Conservation (phyloP, 768 basidiomycete species). For the Kwoniella bestiolae region DNA sequence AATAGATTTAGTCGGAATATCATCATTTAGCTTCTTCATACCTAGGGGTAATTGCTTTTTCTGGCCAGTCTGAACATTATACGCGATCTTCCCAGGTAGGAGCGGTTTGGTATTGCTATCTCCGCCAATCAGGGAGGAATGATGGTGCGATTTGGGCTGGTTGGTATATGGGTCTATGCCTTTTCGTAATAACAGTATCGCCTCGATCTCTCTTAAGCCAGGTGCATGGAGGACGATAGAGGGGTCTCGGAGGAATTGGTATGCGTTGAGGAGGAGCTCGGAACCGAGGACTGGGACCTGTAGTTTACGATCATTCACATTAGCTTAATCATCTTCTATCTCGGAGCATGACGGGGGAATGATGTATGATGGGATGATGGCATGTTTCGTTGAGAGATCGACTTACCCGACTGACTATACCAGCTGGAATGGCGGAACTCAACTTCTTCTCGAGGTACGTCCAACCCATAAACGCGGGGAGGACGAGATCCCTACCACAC, state of each 20-base stretch:
- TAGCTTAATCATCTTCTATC: too few species aligned
- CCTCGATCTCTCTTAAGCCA: slow-evolving; percentile 25
- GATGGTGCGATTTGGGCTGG: slow-evolving; percentile 2
- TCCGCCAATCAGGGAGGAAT: not conserved
- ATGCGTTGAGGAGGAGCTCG: slow-evolving; percentile 17
- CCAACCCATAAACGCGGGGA: slow-evolving; percentile 26
- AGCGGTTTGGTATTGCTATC: not conserved
- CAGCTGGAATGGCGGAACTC: slow-evolving; percentile 25
- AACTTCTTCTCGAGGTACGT: slow-evolving; percentile 26
- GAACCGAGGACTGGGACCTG: slow-evolving; percentile 26
- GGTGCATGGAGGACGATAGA: slow-evolving; percentile 15
- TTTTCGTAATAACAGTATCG: slow-evolving; percentile 14
- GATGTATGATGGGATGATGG: not conserved
- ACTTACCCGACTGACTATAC: slow-evolving; percentile 21
- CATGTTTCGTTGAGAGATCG: not conserved
- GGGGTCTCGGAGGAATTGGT: slow-evolving; percentile 19
- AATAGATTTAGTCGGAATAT: not conserved
- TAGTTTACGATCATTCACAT: too few species aligned
- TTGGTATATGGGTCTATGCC: slow-evolving; percentile 16
- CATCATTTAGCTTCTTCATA: not conserved
- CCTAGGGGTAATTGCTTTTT: slow-evolving; percentile 10
- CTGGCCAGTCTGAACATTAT: not conserved
- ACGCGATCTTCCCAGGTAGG: not conserved
- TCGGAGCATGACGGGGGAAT: too few species aligned
- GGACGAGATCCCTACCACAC: slow-evolving; percentile 27